These are phyloP conservation scores for Calendula officinalis DNA, from an alignment of 129 eudicot genomes.

Conservation along the genomic window DNA sequence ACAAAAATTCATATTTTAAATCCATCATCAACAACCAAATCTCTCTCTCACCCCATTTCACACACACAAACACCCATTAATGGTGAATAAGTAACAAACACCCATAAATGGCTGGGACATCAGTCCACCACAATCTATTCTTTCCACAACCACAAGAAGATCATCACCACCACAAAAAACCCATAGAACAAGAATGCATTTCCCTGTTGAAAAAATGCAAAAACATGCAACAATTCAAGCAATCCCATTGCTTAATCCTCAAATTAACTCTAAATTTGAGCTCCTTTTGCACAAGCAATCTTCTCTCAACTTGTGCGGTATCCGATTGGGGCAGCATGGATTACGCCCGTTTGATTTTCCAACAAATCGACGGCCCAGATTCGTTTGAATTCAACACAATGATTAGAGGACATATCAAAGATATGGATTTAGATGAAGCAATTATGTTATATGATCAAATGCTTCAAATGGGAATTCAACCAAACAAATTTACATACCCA, in stretches of 20 bases:
- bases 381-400: constrained; percentile 65
- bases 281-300: constrained; percentile 65
- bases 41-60: constrained; percentile 11
- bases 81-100: not conserved
- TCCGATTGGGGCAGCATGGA: constrained; percentile 85
- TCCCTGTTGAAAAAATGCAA: constrained; percentile 61
- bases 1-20: not conserved
- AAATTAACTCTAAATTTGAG: constrained; percentile 53
- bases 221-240: constrained; percentile 55
- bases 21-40: not conserved
- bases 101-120: constrained; percentile 30
- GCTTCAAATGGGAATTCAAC: constrained; percentile 36
- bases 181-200: constrained; percentile 60
- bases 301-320: constrained; percentile 61
- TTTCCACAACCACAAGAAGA: constrained; percentile 43
- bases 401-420: constrained; percentile 52
- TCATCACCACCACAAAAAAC: constrained; percentile 46
- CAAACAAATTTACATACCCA: constrained; percentile 48
- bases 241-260: constrained; percentile 64
- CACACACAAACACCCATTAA: not conserved
- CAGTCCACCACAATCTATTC: constrained; percentile 57
- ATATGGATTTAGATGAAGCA: constrained; percentile 49
- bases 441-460: constrained; percentile 31
- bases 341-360: constrained; percentile 69
- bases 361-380: constrained; percentile 54